Conservation (phyloP, 2,329 filamentous ascomycete genomes). For the Cladosporium oxysporum region DNA sequence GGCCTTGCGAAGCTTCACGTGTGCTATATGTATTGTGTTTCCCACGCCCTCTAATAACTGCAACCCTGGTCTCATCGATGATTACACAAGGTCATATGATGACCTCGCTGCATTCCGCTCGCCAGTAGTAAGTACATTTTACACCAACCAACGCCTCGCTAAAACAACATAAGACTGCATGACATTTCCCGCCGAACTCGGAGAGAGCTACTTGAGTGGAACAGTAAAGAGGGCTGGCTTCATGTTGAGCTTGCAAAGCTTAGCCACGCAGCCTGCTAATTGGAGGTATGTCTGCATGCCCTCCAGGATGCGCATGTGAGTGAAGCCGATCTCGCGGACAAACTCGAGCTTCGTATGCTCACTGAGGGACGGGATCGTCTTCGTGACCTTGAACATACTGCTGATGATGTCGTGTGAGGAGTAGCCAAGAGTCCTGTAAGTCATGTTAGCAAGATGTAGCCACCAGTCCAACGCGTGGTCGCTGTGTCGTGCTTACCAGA, state of each 20-base stretch:
- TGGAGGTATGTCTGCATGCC: slow-evolving; percentile 94
- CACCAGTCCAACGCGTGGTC: background rate
- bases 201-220: slow-evolving; percentile 27
- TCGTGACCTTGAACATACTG: slow-evolving; percentile 98
- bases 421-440: slow-evolving; percentile 75
- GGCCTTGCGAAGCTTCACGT: background rate
- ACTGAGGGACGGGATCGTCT: slow-evolving; percentile 86
- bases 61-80: too few species aligned
- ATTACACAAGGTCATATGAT: background rate
- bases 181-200: slow-evolving; percentile 18
- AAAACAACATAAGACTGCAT: slow-evolving; percentile 20
- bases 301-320: slow-evolving; percentile 98
- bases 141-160: slow-evolving; percentile 33
- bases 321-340: slow-evolving; percentile 92
- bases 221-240: slow-evolving; percentile 75
- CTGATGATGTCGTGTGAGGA: slow-evolving; percentile 99
- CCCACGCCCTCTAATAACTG: background rate
- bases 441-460: background rate
- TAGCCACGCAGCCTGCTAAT: slow-evolving; percentile 86
- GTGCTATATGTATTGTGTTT: background rate
- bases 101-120: background rate
- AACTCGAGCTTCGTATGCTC: slow-evolving; percentile 97
- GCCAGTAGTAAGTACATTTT: slow-evolving; percentile 2
- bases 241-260: slow-evolving; percentile 96
- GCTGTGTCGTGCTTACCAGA: slow-evolving; percentile 62